A percentile compares a stretch with the other conserved stretches of the same genome.
These are phyloP conservation scores for Cutaneotrichosporon sp. DNA, from an alignment of 1,284 basidiomycete species.

Conservation along the genomic window DNA sequence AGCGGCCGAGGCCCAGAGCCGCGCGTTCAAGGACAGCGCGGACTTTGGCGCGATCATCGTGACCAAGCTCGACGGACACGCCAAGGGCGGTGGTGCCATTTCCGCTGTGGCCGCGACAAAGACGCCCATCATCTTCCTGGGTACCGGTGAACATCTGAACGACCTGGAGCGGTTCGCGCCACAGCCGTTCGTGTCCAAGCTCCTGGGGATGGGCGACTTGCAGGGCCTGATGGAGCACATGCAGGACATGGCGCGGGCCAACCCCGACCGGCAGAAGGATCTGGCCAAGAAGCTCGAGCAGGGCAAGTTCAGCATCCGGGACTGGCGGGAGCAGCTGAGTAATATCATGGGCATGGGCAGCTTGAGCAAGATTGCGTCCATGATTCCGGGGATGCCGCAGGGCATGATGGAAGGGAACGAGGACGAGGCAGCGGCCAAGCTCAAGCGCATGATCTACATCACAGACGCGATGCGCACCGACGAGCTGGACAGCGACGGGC, in stretches of 20 bases:
- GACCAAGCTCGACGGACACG: constrained; percentile 99
- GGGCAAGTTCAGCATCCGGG: constrained; percentile 91
- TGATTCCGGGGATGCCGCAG: constrained; percentile 94
- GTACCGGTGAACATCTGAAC: constrained; percentile 92
- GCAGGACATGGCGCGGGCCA: constrained; percentile 87
- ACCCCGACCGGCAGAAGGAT: constrained; percentile 94
- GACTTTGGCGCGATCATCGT: constrained; percentile 99
- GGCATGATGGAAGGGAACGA: constrained; percentile 85
- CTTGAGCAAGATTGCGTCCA: constrained; percentile 94
- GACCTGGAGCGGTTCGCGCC: constrained; percentile 95
- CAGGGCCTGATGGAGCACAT: constrained; percentile 96
- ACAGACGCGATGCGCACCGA: constrained; percentile 93
- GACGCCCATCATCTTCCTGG: constrained; percentile 98
- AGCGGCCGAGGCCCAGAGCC: constrained; percentile 91
- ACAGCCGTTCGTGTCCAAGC: constrained; percentile 94
- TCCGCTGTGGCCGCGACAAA: constrained; percentile 92
- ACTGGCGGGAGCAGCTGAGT: constrained; percentile 95
- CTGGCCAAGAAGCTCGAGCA: constrained; percentile 98
- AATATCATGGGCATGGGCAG: constrained; percentile 99
- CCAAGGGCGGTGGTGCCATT: constrained; percentile 98
- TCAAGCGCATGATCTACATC: constrained; percentile 99
- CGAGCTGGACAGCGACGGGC: constrained; percentile 95
- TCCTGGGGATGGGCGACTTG: constrained; percentile 92
- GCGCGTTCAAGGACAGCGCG: constrained; percentile 96
- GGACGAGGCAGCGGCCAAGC: constrained; percentile 74